Evolutionary conservation across 345 rosid genomes (phyloP), one percentile per base, ranked within the genome.

Genomic region (Zanthoxylum bungeanum): DNA sequence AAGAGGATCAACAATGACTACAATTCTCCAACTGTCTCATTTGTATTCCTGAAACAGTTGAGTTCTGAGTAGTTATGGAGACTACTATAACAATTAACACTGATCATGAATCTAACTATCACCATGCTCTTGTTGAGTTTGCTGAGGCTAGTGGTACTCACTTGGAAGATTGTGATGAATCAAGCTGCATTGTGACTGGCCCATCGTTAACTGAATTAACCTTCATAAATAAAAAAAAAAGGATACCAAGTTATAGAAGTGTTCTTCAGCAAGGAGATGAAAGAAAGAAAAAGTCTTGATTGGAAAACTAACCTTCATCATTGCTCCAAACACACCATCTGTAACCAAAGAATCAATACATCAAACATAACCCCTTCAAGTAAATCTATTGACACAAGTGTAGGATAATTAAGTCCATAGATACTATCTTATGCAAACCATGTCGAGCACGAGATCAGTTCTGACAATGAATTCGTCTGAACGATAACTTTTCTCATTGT

Each of bases 161-260:
- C 97, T 81, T 87, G 51, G 90, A 80, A n/a, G 90, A 58, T 76
- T 83, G 89, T 1, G 79, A 60, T 53, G 97, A 92, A 14, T 94
- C 95, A 1, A 90, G 84, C 76, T 92, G 98, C 95, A 94, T 87
- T 2, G 97, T 94, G 16, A 90, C 95, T 34, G 97, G 98, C 34
- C 98, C 98, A 56, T 92, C 97, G 52, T 94, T 94, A 44, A 83
- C 90, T 62, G 90, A 79, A 81, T 78, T 92, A 58, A 94, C 97
- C 96, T 93, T 73, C 71, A 60, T 22, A 80, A 39, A 40, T 73
- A 27, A 0, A 3, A 31, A 61, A 25, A 0, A 3, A 31, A 61
- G 21, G 44, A 16, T 50, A 36, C 36, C 0, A 17, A 50, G 40
- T 75, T 34, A 72, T 51, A 19, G 8, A 55, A 24, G 33, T 19